Evolutionary conservation across 371 early-diverging fungal species (phyloP).

Genomic region (Synchytrium microbalum): DNA sequence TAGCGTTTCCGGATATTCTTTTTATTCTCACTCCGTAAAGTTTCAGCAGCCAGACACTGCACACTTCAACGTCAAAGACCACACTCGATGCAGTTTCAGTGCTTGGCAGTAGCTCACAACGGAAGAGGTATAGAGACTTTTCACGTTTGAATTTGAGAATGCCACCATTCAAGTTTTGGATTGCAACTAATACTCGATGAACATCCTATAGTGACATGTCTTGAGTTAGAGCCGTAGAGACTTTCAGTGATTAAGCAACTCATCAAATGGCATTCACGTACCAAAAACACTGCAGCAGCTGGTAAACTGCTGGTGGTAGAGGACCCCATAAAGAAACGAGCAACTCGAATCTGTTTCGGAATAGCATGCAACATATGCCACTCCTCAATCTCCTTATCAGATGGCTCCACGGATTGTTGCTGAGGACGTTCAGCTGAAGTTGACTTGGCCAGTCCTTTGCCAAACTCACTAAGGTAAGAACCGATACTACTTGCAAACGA

Average conservation of each 20-base stretch:
- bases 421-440: not conserved
- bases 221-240: too few relatives aligned
- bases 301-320: slow-evolving; percentile 28
- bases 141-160: slow-evolving; percentile 25
- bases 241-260: too few relatives aligned
- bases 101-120: slow-evolving; percentile 17
- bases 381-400: slow-evolving; percentile 38
- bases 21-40: slow-evolving; percentile 45
- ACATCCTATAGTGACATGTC: slow-evolving; percentile 38
- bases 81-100: slow-evolving; percentile 17
- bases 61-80: slow-evolving; percentile 45
- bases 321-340: slow-evolving; percentile 34
- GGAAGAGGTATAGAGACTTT: slow-evolving; percentile 33
- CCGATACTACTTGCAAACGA: not conserved
- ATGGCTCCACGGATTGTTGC: slow-evolving; percentile 8
- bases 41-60: slow-evolving; percentile 48
- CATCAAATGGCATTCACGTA: too few relatives aligned
- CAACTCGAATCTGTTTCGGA: slow-evolving; percentile 37
- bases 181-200: slow-evolving; percentile 31
- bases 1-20: slow-evolving; percentile 40
- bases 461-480: not conserved
- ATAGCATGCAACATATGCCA: slow-evolving; percentile 42
- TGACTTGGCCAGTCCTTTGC: not conserved
- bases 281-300: slow-evolving; percentile 36
- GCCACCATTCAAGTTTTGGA: slow-evolving; percentile 19